Conservation (phyloP, 176 grass and related monocot genomes). For the Tuctoria greenei region DNA sequence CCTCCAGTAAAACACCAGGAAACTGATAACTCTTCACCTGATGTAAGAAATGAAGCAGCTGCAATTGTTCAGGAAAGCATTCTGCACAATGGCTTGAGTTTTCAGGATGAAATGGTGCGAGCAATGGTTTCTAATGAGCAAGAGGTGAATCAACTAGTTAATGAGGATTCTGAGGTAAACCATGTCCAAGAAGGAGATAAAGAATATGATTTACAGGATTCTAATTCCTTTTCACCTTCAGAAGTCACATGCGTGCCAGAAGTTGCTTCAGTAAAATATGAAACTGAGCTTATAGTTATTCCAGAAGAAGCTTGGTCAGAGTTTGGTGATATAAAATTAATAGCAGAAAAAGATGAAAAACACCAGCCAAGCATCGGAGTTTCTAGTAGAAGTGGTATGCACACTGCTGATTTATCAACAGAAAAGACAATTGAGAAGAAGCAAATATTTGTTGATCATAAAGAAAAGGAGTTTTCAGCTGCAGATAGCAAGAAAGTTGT, state of each 20-base stretch:
- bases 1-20: conserved; percentile 33
- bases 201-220: conserved; percentile 25
- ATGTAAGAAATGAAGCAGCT: conserved; percentile 22
- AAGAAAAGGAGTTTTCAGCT: conserved; percentile 24
- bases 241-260: not conserved
- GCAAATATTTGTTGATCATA: not conserved
- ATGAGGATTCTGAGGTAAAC: conserved; percentile 20
- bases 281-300: conserved; percentile 48
- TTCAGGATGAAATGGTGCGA: conserved; percentile 40
- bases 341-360: conserved; percentile 31
- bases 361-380: conserved; percentile 10
- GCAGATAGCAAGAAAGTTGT: conserved; percentile 6
- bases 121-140: conserved; percentile 21
- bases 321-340: conserved; percentile 42
- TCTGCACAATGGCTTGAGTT: conserved; percentile 24
- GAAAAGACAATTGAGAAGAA: conserved; percentile 4
- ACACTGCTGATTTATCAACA: conserved; percentile 10
- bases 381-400: conserved; percentile 14
- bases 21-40: conserved; percentile 22
- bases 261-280: conserved; percentile 30
- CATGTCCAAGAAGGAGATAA: conserved; percentile 15
- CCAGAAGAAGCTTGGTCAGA: conserved; percentile 52
- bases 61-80: conserved; percentile 24
- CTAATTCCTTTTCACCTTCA: conserved; percentile 29
- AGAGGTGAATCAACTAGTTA: conserved; percentile 11